phyloP scores from a whole-genome alignment of 1,139 yeast species.

The Pichia sp. region DNA sequence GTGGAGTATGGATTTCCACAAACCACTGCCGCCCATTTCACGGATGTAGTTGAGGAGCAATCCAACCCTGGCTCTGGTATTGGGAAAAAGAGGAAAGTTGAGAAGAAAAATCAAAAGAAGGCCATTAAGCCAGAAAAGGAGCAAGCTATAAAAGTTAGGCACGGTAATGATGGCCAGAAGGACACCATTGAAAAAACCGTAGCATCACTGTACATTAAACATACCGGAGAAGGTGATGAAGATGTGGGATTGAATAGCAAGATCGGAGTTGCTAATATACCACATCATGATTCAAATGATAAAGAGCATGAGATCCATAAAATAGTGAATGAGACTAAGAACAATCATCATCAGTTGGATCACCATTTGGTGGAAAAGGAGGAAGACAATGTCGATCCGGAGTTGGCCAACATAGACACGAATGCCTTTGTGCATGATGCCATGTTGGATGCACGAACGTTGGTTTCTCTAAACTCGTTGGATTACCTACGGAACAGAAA shows the following conservation, averaged over 20 bases:
- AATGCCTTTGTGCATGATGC: constrained; percentile 57
- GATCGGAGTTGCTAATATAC: not conserved
- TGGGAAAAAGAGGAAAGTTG: not conserved
- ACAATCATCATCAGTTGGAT: not conserved
- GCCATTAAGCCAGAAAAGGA: not conserved
- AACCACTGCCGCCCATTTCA: constrained; percentile 16
- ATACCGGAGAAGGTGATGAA: not conserved
- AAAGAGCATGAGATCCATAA: constrained; percentile 11
- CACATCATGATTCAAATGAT: not conserved
- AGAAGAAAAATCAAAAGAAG: not conserved
- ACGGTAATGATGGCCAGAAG: not conserved
- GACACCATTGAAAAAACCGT: not conserved
- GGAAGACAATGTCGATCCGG: constrained; percentile 54
- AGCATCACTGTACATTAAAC: not conserved
- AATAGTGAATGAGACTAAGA: not conserved
- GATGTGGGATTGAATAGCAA: not conserved
- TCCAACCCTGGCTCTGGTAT: not conserved
- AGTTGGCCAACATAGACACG: constrained; percentile 46
- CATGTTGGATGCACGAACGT: constrained; percentile 30
- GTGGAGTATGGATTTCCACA: constrained; percentile 19
- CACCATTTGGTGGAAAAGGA: not conserved
- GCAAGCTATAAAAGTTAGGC: not conserved
- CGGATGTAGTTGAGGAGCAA: constrained; percentile 13
- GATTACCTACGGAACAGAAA: constrained; percentile 32
- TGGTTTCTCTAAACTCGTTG: constrained; percentile 20